phyloP scores from a whole-genome alignment of 495 filamentous ascomycete genomes.

The Penicillium cosmopolitanum region DNA sequence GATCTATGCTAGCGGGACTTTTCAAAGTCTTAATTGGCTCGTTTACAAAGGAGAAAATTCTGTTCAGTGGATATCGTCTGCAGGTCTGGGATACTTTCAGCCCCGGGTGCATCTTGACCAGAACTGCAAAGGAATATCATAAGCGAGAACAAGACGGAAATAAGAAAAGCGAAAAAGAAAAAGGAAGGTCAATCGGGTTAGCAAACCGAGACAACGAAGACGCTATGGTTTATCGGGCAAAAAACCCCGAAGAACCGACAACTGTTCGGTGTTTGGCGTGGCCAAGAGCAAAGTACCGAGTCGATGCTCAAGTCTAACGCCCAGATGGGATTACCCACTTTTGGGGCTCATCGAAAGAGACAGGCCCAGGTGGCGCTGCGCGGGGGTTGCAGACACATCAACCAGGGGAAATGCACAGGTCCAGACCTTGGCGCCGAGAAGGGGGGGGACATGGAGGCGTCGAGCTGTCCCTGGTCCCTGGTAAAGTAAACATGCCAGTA shows the following conservation, averaged over 20 bases:
- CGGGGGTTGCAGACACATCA: constrained; percentile 14
- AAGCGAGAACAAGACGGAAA: background rate
- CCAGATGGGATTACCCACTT: constrained; percentile 4
- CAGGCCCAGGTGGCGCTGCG: background rate
- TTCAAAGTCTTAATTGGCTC: constrained; percentile 15
- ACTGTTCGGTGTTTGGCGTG: constrained; percentile 7
- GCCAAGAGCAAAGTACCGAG: background rate
- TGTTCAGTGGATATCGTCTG: constrained; percentile 10
- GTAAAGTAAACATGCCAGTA: background rate
- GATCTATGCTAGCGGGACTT: constrained; percentile 3
- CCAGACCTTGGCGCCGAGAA: constrained; percentile 15
- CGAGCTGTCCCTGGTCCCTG: background rate
- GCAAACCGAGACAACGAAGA: constrained; percentile 15
- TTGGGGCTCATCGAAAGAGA: constrained; percentile 15
- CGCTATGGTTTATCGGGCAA: constrained; percentile 9
- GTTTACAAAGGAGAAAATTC: constrained; percentile 14
- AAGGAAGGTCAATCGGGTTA: constrained; percentile 1
- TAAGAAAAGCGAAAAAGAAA: constrained; percentile 3
- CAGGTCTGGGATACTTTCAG: constrained; percentile 7
- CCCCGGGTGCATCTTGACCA: constrained; percentile 4
- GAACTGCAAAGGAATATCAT: constrained; percentile 8
- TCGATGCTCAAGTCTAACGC: background rate
- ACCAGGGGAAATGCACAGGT: constrained; percentile 6
- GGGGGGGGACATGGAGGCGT: background rate
- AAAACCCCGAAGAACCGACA: constrained; percentile 15